Base-by-base conservation (phyloP, 495 filamentous ascomycete species). In the Trichoderma orchidacearum region DNA sequence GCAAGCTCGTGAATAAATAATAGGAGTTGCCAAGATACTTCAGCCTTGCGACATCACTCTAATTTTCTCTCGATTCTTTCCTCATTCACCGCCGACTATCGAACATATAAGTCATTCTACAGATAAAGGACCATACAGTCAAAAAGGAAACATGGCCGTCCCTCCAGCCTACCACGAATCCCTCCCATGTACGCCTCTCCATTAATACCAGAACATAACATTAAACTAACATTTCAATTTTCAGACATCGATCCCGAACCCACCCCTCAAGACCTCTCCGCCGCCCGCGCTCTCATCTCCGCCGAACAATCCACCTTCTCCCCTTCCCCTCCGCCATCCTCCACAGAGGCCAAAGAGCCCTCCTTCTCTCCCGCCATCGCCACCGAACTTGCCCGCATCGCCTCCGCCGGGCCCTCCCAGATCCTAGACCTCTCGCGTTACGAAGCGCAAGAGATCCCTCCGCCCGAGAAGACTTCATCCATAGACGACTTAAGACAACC, bases 341-440 rank as follows among this genome's bases (percentile, higher is more conserved):
- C 66, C 58, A 7, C 60, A 28, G 34, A n/a, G 56, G 8, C 45
- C 27, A 23, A 36, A 30, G 17, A 41, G 27, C 25, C 66, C 5
- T 63, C 55, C 55, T 85, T 87, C 65, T 80, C 81, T 63, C 75
- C 83, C 5, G 63, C 85, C 7, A 75, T 93, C 34, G 61, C 79
- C 63, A 60, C 73, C 61, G 88, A 92, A 66, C 71, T 89, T 52
- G 59, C 68, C 13, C 67, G 70, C 55, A 53, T 68, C 25, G 25
- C 63, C 18, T 62, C 73, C 13, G 79, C 80, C 9, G 34, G 67
- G 18, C 76, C 82, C 6, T 67, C 85, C 3, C 63, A 68, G 11
- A 87, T 80, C 41, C 86, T 97, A 63, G 90, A 96, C 68, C 70
- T 87, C 1, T 68, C 77, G 23, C 89, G 92, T 61, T 97, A 97